Conservation (phyloP, 805 yeast genomes). For the Myxozyma monticola region DNA sequence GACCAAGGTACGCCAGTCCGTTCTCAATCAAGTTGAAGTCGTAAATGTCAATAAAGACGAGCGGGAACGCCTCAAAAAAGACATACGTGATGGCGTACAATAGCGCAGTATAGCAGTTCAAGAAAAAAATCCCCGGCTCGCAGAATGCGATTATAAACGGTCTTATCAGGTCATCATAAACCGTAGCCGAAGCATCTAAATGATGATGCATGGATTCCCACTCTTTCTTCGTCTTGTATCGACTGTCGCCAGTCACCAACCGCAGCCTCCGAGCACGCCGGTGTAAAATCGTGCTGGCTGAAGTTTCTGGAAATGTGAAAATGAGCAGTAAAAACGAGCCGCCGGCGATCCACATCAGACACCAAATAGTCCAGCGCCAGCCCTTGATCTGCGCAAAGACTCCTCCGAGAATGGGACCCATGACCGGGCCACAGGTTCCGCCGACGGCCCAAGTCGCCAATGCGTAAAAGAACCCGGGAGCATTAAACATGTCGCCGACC, state of each 20-base stretch:
- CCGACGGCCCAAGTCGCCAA: not conserved
- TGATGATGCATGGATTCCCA: not conserved
- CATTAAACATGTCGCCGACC: conserved; percentile 50
- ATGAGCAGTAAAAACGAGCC: conserved; percentile 40
- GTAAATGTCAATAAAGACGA: conserved; percentile 49
- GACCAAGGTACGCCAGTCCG: conserved; percentile 51
- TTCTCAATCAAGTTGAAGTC: conserved; percentile 50
- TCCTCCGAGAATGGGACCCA: conserved; percentile 60
- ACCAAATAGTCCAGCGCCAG: conserved; percentile 48
- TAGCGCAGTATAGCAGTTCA: conserved; percentile 53
- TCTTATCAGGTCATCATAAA: conserved; percentile 30
- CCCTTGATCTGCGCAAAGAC: conserved; percentile 44
- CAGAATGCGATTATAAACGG: conserved; percentile 50
- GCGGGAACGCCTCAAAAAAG: conserved; percentile 64
- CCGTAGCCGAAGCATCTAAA: conserved; percentile 16
- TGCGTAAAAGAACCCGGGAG: no score
- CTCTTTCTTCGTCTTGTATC: conserved; percentile 5
- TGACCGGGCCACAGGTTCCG: conserved; percentile 46
- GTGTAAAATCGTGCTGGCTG: conserved; percentile 46
- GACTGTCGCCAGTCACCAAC: conserved; percentile 46
- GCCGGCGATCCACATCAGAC: conserved; percentile 42
- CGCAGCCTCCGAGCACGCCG: conserved; percentile 53
- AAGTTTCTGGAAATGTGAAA: conserved; percentile 55
- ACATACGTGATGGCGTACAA: conserved; percentile 55
- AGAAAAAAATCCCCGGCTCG: conserved; percentile 60